These are phyloP conservation scores for Hypericum androsaemum DNA, from an alignment of 345 rosid genomes.

Conservation along the genomic window DNA sequence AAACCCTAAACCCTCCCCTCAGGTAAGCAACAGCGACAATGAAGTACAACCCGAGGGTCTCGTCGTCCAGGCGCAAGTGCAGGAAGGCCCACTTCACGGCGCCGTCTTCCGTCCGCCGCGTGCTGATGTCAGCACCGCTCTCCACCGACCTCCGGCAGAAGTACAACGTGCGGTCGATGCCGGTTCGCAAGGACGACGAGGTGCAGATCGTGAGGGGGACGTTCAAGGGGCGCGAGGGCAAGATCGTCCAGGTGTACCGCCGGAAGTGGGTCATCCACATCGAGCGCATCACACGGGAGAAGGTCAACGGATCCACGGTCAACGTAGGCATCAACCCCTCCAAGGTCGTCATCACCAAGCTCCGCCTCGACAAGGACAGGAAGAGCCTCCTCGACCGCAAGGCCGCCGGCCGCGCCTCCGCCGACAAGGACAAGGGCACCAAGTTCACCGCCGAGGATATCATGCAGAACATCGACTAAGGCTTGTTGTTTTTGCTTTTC, in stretches of 20 bases:
- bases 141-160: conserved; percentile 7
- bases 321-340: conserved; percentile 3
- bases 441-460: conserved; percentile 4
- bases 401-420: not conserved
- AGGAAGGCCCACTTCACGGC: conserved; percentile 3
- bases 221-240: conserved; percentile 1
- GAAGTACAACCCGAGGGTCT: conserved; percentile 4
- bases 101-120: not conserved
- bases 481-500: not conserved
- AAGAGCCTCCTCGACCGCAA: conserved; percentile 1
- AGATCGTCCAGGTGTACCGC: conserved; percentile 2
- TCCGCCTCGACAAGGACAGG: conserved; percentile 1
- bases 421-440: conserved; percentile 4
- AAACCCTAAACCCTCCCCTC: no score
- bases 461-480: conserved; percentile 2
- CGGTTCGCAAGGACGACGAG: conserved; percentile 4
- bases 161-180: conserved; percentile 3
- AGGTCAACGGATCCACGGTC: conserved; percentile 5
- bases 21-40: not conserved
- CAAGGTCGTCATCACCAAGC: conserved; percentile 5
- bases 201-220: conserved; percentile 2
- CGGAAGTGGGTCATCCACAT: conserved; percentile 4
- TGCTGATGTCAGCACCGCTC: not conserved
- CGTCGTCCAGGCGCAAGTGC: conserved; percentile 1
- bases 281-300: conserved; percentile 3